Conservation (phyloP, 2,329 filamentous ascomycete species). For the Colletotrichum truncatum region DNA sequence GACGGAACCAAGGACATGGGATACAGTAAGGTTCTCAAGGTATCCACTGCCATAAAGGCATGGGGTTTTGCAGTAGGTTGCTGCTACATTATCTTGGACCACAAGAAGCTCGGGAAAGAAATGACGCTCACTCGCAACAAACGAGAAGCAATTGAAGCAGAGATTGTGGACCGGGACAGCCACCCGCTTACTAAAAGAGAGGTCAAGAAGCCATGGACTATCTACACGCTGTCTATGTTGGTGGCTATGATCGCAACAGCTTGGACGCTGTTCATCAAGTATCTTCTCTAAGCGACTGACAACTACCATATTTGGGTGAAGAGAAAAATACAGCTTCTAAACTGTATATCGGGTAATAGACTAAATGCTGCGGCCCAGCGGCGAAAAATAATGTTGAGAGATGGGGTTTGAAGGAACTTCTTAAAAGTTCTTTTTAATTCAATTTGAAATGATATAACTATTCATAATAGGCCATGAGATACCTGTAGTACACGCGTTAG, state of each 20-base stretch:
- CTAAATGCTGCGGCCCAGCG: too few relatives aligned
- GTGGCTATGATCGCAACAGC: constrained; percentile 30
- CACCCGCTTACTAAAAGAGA: constrained; percentile 32
- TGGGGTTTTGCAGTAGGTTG: constrained; percentile 31
- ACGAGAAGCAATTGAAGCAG: constrained; percentile 27
- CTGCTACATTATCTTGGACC: constrained; percentile 34
- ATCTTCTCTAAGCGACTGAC: constrained; percentile 29
- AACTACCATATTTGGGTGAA: too few relatives aligned
- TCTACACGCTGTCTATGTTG: constrained; percentile 23
- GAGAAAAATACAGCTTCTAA: too few relatives aligned
- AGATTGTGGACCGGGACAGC: constrained; percentile 27
- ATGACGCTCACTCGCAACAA: constrained; percentile 33
- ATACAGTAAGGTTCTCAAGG: constrained; percentile 29
- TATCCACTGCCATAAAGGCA: constrained; percentile 33
- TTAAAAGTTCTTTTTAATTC: too few relatives aligned
- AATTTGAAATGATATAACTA: too few relatives aligned
- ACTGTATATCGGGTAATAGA: too few relatives aligned
- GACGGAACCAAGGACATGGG: constrained; percentile 33
- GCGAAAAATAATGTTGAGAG: too few relatives aligned
- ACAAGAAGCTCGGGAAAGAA: constrained; percentile 31
- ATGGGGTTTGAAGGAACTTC: too few relatives aligned
- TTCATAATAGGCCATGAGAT: too few relatives aligned
- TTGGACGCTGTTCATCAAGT: constrained; percentile 33
- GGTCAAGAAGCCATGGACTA: constrained; percentile 22
- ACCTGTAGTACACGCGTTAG: too few relatives aligned